Base-by-base conservation (phyloP, 2,329 filamentous ascomycete species). In the Biscogniauxia marginata region DNA sequence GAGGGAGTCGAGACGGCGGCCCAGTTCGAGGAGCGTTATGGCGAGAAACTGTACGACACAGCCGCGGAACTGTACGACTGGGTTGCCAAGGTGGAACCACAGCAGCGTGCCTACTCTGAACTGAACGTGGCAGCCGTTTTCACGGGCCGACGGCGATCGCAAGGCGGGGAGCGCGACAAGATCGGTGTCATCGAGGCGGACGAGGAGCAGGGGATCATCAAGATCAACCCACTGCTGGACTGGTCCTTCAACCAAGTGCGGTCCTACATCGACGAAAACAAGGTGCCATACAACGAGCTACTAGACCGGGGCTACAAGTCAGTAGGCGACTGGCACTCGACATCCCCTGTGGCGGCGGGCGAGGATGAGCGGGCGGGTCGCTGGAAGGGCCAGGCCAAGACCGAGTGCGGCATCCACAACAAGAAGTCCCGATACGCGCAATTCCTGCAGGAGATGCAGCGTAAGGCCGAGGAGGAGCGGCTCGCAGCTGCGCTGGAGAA, bases 321-420 rank as follows among this genome's bases (percentile, higher is more conserved):
- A 63, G 83, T 99, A 61, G 95, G 95, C 60, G 95, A 99, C 80
- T 98, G 93, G 91, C 95, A 99, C 82, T 96, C 92, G 50, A 99
- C 95, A 3, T 88, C 86, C 65, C 93, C 95, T 11, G 92, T 98
- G 59, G 86, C 82, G 61, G 91, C 93, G 57, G 90, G 90, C 63
- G 95, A 99, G 77, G 95, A 98, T 69, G 95, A 99, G 84, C 88
- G 95, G 51, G 89, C 95, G 7, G 95, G 95, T 56, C 88, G 95
- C 65, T 99, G 95, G 95, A 97, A 96, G 83, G 95, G 95, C 60
- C 89, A 92, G 74, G 79, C 83, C 69, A 99, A 99, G 87, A 96
- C 92, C 16, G 95, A 99, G 79, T 99, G 95, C 74, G 95, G 95
- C 49, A 98, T 99, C 71, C 95, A 99, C 84, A 98, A 98, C 82